These are phyloP conservation scores for Claviceps humidiphila DNA, from an alignment of 2,329 filamentous ascomycete species.

Conservation along the genomic window DNA sequence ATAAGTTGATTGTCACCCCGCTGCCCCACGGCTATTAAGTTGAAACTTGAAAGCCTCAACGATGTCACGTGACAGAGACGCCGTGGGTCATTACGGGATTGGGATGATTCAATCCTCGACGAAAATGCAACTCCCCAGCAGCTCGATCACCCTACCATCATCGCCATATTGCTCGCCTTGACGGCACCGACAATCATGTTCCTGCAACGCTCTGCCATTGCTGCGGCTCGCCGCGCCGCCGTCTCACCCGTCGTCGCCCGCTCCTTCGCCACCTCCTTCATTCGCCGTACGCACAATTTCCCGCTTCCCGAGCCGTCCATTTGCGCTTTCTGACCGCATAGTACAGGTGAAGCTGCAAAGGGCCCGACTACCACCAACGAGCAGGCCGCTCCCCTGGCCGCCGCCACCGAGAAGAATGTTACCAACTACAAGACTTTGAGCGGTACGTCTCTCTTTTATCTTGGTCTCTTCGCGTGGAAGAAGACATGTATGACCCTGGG, in stretches of 20 bases:
- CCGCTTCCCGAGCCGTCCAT: conserved; percentile 13
- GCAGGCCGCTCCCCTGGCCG: conserved; percentile 23
- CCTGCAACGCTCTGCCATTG: conserved; percentile 48
- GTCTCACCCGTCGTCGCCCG: conserved; percentile 41
- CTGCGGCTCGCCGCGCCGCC: conserved; percentile 45
- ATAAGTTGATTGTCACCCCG: too few relatives aligned
- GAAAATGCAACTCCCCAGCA: conserved; percentile 2
- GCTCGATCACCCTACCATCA: conserved; percentile 7
- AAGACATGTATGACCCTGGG: conserved; percentile 11
- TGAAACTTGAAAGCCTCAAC: not conserved
- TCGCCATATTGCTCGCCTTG: conserved; percentile 4
- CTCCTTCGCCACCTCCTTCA: conserved; percentile 45
- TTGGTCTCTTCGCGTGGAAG: conserved; percentile 6
- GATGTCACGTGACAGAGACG: conserved; percentile 5
- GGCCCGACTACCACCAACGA: conserved; percentile 19
- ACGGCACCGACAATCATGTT: conserved; percentile 37
- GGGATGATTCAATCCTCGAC: conserved; percentile 1
- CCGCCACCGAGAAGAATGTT: conserved; percentile 31
- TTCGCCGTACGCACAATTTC: conserved; percentile 38
- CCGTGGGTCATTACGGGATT: conserved; percentile 2
- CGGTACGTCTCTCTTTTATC: conserved; percentile 25
- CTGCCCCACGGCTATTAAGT: not conserved
- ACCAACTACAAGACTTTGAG: conserved; percentile 31
- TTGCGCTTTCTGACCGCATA: conserved; percentile 2
- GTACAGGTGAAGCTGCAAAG: conserved; percentile 25